These are phyloP conservation scores for Ophiostoma himal-ulmi DNA, from an alignment of 2,329 filamentous ascomycete genomes.

Conservation along the genomic window DNA sequence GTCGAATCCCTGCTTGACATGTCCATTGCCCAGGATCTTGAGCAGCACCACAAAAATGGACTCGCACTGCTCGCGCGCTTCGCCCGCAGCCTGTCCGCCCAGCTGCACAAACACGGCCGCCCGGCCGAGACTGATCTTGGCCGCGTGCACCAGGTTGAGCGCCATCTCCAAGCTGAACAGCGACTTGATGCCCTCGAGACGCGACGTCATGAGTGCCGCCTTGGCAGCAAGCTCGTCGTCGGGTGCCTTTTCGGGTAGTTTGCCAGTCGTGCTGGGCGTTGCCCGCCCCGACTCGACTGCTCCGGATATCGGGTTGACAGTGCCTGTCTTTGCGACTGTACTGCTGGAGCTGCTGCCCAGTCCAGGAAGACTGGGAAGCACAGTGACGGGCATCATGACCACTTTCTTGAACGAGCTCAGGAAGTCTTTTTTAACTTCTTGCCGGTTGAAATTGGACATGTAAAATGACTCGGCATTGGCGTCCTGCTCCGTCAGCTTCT, in stretches of 20 bases:
- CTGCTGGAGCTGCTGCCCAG: constrained; percentile 37
- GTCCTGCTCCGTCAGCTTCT: constrained; percentile 84
- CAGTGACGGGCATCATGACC: constrained; percentile 97
- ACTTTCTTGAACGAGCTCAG: constrained; percentile 96
- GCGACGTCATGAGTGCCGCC: constrained; percentile 92
- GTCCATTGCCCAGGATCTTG: constrained; percentile 74
- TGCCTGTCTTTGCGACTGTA: not conserved
- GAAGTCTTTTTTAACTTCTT: constrained; percentile 95
- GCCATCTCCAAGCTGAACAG: constrained; percentile 96
- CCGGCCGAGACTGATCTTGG: constrained; percentile 81
- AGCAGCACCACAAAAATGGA: constrained; percentile 81
- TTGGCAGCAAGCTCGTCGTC: constrained; percentile 92
- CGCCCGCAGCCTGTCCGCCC: constrained; percentile 71
- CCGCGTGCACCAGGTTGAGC: constrained; percentile 77
- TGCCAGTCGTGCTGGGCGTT: constrained; percentile 15
- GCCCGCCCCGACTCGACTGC: constrained; percentile 11
- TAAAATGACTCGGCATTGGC: constrained; percentile 87
- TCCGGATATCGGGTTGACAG: not conserved
- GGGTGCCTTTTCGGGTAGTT: constrained; percentile 52
- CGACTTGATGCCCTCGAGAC: constrained; percentile 88
- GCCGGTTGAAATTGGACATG: constrained; percentile 90
- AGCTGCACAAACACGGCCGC: constrained; percentile 76
- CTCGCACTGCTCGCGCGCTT: constrained; percentile 82
- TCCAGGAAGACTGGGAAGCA: constrained; percentile 64
- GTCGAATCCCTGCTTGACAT: constrained; percentile 90